Evolutionary conservation across 257 asterid species (phyloP), one percentile per base, ranked within the genome.

Genomic region (Jasminum sambac): DNA sequence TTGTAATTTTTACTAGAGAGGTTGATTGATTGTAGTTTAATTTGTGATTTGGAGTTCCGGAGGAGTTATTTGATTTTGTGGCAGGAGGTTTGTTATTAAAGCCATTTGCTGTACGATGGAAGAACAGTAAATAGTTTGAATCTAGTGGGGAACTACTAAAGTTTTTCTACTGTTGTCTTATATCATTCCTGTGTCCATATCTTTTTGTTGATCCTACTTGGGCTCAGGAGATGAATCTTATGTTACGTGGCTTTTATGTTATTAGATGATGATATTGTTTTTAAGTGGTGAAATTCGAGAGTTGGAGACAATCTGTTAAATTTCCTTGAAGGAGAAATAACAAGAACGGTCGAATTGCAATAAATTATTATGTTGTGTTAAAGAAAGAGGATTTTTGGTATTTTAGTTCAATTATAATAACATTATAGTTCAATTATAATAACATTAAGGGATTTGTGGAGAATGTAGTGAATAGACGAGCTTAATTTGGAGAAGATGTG

Each of bases 1-100:
- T 71, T 3, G 12, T 52, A 21, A 16, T 42, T 5, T 62, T 19
- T 21, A n/a, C 21, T 19, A 42, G 23, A 58, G 11, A 10, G 66
- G 26, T 21, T 65, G 34, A 14, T 64, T 21, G 19, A 13, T 55
- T 11, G 66, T 75, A 5, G 70, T 43, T 77, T 79, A 17, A 50
- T 17, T 23, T 50, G 59, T 23, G 11, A 55, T 23, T 55, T 23
- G 21, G 36, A 10, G 7, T 1, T 55, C 21, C 23, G 23, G n/a
- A 55, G 16, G 23, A 55, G 11, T 19, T 3, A 23, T 55, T 23
- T 23, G 34, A 30, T 55, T 23, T 23, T 55, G n/a, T 23, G 62
- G 34, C 62, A 3, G 36, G 34, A 55, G 7, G 8, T 50, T 55
- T 21, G 10, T 23, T 55, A 8, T 21, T 26, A 23, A 55, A 55